These are phyloP conservation scores for Aspergillus biplanus DNA, from an alignment of 495 filamentous ascomycete genomes.

Conservation along the genomic window DNA sequence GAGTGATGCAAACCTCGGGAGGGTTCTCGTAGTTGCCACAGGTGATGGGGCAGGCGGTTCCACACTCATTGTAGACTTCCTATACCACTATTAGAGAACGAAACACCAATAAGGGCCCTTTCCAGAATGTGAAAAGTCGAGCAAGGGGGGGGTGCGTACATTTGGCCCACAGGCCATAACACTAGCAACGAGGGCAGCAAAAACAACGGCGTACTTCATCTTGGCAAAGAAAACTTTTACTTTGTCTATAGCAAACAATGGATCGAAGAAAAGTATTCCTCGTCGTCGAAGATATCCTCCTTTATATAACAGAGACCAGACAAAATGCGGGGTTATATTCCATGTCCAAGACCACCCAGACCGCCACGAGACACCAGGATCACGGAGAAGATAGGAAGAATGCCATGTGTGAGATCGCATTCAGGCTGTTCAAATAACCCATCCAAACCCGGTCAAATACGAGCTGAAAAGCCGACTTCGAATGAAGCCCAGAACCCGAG, in stretches of 20 bases:
- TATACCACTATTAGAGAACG: neutral
- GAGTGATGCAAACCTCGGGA: conserved; percentile 1
- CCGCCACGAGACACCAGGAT: too few species aligned
- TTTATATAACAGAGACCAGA: neutral
- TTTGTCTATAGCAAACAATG: neutral
- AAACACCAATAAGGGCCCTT: too few species aligned
- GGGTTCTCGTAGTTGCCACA: conserved; percentile 1
- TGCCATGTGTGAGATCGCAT: neutral
- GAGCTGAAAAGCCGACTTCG: neutral
- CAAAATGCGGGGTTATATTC: neutral
- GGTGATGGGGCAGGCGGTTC: neutral
- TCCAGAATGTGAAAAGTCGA: too few species aligned
- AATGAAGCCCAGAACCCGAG: neutral
- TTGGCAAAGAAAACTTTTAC: neutral
- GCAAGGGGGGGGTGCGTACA: too few species aligned
- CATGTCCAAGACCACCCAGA: neutral
- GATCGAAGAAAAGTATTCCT: too few species aligned
- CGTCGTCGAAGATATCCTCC: neutral
- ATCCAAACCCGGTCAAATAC: conserved; percentile 1
- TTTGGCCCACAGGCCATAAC: neutral
- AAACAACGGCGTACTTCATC: neutral
- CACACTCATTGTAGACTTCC: conserved; percentile 9
- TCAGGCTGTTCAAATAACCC: neutral
- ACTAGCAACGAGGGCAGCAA: neutral
- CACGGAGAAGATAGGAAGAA: neutral